A percentile compares a stretch with the other conserved stretches of the same genome.
Evolutionary conservation across 352 stramenopile species (phyloP).

Genomic region (Phytophthora niederhauseri): DNA sequence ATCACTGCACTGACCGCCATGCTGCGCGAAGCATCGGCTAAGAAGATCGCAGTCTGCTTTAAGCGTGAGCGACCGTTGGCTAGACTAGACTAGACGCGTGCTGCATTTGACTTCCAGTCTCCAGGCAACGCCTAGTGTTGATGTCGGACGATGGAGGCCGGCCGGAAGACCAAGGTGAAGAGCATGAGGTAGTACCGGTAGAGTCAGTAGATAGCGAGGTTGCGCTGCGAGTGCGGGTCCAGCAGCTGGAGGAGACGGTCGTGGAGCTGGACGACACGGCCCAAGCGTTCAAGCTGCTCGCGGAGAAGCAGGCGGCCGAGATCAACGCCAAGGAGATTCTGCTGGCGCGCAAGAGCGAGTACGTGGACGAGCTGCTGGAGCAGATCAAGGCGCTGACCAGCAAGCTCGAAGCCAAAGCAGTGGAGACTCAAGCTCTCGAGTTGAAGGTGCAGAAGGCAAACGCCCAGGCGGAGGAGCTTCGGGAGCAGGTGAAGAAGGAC

Average conservation of each 20-base stretch:
- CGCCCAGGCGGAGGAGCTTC: conserved; percentile 41
- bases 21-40: conserved; percentile 3
- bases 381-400: conserved; percentile 41
- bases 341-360: conserved; percentile 60
- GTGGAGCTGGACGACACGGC: conserved; percentile 36
- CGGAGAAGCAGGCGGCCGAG: conserved; percentile 65
- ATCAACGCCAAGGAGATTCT: conserved; percentile 76
- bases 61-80: conserved; percentile 26
- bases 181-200: conserved; percentile 9
- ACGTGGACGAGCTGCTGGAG: conserved; percentile 61
- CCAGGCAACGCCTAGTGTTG: background rate
- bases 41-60: conserved; percentile 18
- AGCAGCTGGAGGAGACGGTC: conserved; percentile 20
- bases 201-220: background rate
- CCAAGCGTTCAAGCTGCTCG: conserved; percentile 51
- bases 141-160: conserved; percentile 18
- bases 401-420: conserved; percentile 17
- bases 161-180: background rate
- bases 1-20: background rate
- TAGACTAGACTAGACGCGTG: conserved; percentile 7
- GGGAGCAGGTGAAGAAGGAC: conserved; percentile 58
- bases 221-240: conserved; percentile 16
- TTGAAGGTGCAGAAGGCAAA: conserved; percentile 28
- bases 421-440: conserved; percentile 25
- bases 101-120: conserved; percentile 4